Percentiles rank a stretch among this genome's conserved stretches.
Conservation (phyloP, 768 basidiomycete genomes). For the Rhizopogon vesiculosus region DNA sequence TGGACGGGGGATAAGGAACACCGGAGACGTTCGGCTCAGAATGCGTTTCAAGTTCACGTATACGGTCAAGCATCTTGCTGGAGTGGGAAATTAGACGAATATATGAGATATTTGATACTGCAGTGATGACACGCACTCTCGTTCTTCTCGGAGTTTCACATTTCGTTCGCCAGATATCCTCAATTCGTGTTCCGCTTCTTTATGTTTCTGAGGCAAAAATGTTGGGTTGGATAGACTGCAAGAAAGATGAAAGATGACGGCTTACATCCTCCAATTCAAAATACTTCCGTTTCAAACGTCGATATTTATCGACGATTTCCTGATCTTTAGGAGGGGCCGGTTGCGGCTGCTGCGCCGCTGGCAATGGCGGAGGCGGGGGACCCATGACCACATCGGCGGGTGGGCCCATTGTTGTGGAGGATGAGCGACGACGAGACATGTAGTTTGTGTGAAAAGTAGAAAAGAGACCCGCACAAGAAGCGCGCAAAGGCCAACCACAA, state of each 20-base stretch:
- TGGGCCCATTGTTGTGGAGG: conserved; percentile 32
- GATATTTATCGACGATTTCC: conserved; percentile 59
- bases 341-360: conserved; percentile 20
- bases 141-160: conserved; percentile 54
- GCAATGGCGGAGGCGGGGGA: conserved; percentile 34
- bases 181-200: conserved; percentile 53
- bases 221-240: conserved; percentile 8
- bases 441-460: conserved; percentile 22
- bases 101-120: neutral
- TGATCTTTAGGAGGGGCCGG: conserved; percentile 34
- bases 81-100: neutral
- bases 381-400: conserved; percentile 48
- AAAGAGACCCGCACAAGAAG: conserved; percentile 12
- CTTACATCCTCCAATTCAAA: conserved; percentile 69
- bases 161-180: conserved; percentile 61
- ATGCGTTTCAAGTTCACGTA: conserved; percentile 53
- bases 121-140: conserved; percentile 42
- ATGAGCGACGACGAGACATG: conserved; percentile 16
- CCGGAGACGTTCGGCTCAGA: conserved; percentile 25
- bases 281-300: conserved; percentile 59
- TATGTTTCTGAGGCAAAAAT: conserved; percentile 44
- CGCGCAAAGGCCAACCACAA: conserved; percentile 20
- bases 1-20: conserved; percentile 34
- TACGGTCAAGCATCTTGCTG: conserved; percentile 55
- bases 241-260: conserved; percentile 3